A percentile compares a stretch with the other conserved stretches of the same genome.
Evolutionary conservation across 805 yeast genomes (phyloP).

Genomic region (Pichia cephalocereana): DNA sequence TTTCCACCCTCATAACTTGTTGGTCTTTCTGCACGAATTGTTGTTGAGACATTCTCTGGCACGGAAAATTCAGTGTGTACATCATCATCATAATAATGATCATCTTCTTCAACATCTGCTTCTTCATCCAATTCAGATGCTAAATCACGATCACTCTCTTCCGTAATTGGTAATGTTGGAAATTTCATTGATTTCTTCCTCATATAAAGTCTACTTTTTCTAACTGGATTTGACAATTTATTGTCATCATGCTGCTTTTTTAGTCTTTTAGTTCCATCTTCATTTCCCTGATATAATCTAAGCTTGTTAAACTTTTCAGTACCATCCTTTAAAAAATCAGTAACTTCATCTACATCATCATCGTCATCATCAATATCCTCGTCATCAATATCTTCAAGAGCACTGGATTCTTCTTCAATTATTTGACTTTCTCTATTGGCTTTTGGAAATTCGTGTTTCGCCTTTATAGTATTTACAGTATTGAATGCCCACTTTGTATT

Average conservation of each 20-base stretch:
- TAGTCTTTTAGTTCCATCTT: not conserved
- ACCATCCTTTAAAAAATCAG: constrained; percentile 1
- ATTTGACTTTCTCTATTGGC: constrained; percentile 58
- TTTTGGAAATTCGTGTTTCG: constrained; percentile 30
- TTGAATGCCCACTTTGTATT: constrained; percentile 24
- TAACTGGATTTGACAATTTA: not conserved
- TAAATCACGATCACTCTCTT: constrained; percentile 10
- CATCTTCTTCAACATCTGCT: constrained; percentile 17
- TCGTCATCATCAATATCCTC: not conserved
- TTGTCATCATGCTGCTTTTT: not conserved
- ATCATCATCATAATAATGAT: constrained; percentile 34
- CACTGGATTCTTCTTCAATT: constrained; percentile 12
- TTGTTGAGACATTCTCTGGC: not conserved
- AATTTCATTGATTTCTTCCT: constrained; percentile 4
- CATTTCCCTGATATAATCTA: not conserved
- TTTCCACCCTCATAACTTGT: not conserved
- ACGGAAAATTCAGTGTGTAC: constrained; percentile 3
- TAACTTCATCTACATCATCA: not conserved
- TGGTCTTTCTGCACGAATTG: not conserved
- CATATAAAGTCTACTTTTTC: constrained; percentile 7
- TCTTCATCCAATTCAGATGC: constrained; percentile 8
- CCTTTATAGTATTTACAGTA: constrained; percentile 5
- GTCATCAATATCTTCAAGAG: constrained; percentile 1
- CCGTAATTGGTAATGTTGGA: constrained; percentile 8
- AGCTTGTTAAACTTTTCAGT: constrained; percentile 1